These are phyloP conservation scores for Salvia sclarea DNA, from an alignment of 305 asterid genomes.

Conservation along the genomic window DNA sequence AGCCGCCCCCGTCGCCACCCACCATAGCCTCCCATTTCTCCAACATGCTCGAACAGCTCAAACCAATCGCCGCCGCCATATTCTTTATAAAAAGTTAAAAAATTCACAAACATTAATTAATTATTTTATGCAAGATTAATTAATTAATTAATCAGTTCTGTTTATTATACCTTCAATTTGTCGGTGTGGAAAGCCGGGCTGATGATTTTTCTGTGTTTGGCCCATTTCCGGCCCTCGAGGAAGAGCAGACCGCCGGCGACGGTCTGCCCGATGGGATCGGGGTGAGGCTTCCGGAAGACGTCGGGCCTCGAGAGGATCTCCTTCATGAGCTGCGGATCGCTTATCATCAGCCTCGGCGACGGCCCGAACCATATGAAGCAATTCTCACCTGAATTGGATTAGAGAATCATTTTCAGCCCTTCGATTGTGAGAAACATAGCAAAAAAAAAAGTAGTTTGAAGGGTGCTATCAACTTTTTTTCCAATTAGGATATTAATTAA, in stretches of 20 bases:
- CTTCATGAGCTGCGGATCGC: constrained; percentile 48
- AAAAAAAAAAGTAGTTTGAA: too few species aligned
- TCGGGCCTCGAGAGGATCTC: constrained; percentile 45
- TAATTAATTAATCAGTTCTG: too few species aligned
- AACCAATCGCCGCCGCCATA: constrained; percentile 39
- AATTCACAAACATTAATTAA: neutral
- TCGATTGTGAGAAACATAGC: too few species aligned
- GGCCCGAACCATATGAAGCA: constrained; percentile 59
- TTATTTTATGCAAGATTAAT: too few species aligned
- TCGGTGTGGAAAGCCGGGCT: constrained; percentile 53
- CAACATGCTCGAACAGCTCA: constrained; percentile 47
- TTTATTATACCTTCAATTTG: constrained; percentile 58
- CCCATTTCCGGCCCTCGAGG: constrained; percentile 53
- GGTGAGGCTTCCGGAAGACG: constrained; percentile 46
- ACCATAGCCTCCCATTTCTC: constrained; percentile 45
- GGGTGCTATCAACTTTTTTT: too few species aligned
- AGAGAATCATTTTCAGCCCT: too few species aligned
- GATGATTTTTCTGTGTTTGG: constrained; percentile 45
- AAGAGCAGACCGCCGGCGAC: constrained; percentile 48
- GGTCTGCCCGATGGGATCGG: constrained; percentile 41
- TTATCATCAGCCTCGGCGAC: constrained; percentile 39
- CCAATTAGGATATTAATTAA: too few species aligned
- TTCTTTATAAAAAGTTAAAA: constrained; percentile 27
- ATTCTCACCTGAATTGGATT: constrained; percentile 55
- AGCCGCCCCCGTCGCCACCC: neutral